Percentiles rank a stretch among this genome's conserved stretches.
These are phyloP conservation scores for Colletotrichum sp. DNA, from an alignment of 2,329 filamentous ascomycete species.

Conservation along the genomic window DNA sequence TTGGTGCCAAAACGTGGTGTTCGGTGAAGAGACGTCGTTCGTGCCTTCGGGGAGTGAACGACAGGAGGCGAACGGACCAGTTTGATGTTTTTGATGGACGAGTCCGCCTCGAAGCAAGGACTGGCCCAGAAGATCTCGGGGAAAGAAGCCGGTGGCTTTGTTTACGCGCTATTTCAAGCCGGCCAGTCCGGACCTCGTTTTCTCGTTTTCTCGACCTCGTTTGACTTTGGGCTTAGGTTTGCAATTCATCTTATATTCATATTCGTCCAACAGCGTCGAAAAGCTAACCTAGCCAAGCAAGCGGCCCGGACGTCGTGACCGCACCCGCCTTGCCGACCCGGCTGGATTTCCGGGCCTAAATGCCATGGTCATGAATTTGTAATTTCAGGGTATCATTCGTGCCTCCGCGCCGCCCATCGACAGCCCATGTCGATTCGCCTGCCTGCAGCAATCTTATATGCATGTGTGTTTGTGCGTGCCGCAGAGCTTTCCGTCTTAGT, in stretches of 20 bases:
- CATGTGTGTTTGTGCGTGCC: neutral
- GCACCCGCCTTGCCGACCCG: neutral
- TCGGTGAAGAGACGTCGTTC: neutral
- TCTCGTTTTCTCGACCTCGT: neutral
- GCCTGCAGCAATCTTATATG: neutral
- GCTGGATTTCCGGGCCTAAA: neutral
- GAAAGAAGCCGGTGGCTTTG: neutral
- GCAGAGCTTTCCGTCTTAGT: neutral
- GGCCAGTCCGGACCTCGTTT: neutral
- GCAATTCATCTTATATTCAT: neutral
- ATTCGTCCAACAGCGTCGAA: neutral
- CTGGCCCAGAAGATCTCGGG: neutral
- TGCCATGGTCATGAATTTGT: neutral
- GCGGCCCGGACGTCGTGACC: neutral
- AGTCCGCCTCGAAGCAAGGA: neutral
- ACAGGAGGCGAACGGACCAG: neutral
- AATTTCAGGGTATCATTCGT: conserved; percentile 21
- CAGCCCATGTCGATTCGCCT: neutral
- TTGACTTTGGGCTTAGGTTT: neutral
- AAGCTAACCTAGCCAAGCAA: neutral
- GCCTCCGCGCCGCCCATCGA: neutral
- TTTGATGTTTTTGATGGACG: neutral
- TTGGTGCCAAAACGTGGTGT: neutral
- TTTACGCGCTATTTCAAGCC: neutral
- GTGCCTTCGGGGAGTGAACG: neutral